Percentiles rank a stretch among this genome's conserved stretches.
Evolutionary conservation across 73 alveolate species (phyloP).

Genomic region (Halteria grandinella): DNA sequence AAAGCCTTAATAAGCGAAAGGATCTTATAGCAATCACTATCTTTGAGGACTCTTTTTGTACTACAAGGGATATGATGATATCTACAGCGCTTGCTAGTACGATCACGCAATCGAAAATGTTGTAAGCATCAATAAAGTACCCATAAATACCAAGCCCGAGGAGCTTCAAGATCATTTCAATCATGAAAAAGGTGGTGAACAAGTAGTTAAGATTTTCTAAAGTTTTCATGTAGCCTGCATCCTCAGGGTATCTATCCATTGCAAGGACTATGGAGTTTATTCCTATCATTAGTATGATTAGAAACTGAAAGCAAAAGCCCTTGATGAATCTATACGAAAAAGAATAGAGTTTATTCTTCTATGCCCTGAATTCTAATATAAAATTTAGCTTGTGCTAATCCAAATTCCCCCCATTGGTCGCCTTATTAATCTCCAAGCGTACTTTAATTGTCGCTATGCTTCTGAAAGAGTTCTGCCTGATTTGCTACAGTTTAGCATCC

Average conservation of each 20-base stretch:
- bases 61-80: neutral
- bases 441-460: too few species aligned
- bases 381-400: too few species aligned
- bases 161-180: slow-evolving; percentile 29
- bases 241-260: slow-evolving; percentile 37
- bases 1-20: slow-evolving; percentile 14
- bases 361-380: too few species aligned
- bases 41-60: too few species aligned
- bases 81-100: slow-evolving; percentile 14
- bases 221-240: neutral
- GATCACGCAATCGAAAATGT: slow-evolving; percentile 35
- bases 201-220: neutral
- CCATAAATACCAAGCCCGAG: slow-evolving; percentile 16
- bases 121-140: slow-evolving; percentile 17
- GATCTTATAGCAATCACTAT: slow-evolving; percentile 38
- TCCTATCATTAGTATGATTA: too few species aligned
- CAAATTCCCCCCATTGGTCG: too few species aligned
- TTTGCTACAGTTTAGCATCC: too few species aligned
- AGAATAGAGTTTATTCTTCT: too few species aligned
- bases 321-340: too few species aligned
- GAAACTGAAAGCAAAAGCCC: too few species aligned
- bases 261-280: slow-evolving; percentile 37
- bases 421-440: too few species aligned
- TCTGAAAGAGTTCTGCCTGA: too few species aligned
- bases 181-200: slow-evolving; percentile 5